A percentile compares a stretch with the other conserved stretches of the same genome.
Conservation (phyloP, 106 monocot species). For the Gastrodia elata region DNA sequence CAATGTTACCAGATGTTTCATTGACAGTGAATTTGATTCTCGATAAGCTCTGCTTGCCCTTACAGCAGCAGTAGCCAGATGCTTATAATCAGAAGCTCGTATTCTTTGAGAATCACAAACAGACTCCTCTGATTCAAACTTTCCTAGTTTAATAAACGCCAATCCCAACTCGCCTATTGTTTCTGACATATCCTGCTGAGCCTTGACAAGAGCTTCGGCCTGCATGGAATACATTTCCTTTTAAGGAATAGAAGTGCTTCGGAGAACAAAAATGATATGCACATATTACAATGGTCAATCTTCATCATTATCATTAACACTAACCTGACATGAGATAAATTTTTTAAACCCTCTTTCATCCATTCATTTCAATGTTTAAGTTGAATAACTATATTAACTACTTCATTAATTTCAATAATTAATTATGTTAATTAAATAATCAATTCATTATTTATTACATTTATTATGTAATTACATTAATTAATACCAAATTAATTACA, state of each 20-base stretch:
- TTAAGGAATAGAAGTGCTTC: background rate
- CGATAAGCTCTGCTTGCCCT: constrained; percentile 70
- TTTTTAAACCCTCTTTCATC: constrained; percentile 1
- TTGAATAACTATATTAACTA: no score
- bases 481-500: background rate
- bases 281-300: background rate
- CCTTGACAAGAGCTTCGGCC: constrained; percentile 89
- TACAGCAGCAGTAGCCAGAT: constrained; percentile 62
- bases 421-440: no score
- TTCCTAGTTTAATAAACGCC: constrained; percentile 72
- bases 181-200: constrained; percentile 74
- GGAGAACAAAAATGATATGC: background rate
- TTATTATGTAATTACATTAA: no score
- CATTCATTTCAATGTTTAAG: background rate
- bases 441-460: no score
- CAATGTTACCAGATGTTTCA: constrained; percentile 60
- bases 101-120: constrained; percentile 53
- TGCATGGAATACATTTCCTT: constrained; percentile 9
- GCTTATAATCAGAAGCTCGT: constrained; percentile 53
- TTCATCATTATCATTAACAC: background rate
- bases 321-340: background rate
- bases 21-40: constrained; percentile 59
- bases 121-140: constrained; percentile 80
- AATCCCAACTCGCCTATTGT: constrained; percentile 90
- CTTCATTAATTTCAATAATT: no score